Base-by-base conservation (phyloP, 306 rosid genomes). In the Cajanus cajan region DNA sequence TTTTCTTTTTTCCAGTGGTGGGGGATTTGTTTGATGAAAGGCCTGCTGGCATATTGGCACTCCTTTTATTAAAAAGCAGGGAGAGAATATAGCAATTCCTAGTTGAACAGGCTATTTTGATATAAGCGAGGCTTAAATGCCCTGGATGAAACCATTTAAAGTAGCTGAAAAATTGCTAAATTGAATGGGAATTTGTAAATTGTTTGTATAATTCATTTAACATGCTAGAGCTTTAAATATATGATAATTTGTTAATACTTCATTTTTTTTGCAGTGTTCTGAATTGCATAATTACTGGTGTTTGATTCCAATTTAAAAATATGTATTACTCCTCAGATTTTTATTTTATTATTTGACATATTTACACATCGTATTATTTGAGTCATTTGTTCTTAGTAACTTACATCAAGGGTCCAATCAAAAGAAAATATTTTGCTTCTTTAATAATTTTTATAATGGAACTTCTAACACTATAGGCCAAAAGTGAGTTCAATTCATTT, bases 151-250 rank as follows among this genome's bases (percentile, higher is more conserved):
- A 21, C 37, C 40, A 6, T 18, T 66, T 40, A 11, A 41, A 33
- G 36, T 25, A 34, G 36, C 51, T 55, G 74, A 55, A 41, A 64
- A 28, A 4, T 64, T 63, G 47, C 19, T 40, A 74, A 57, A 14
- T 50, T 76, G 58, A 69, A 71, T 52, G 54, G 76, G 47, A 39
- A 51, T 51, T 59, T 76, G 84, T 64, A 75, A 80, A 80, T 70
- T 58, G 13, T 65, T 28, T 1, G 22, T 71, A 52, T 66, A 40
- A 39, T 16, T 16, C 4, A 36, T 44, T 13, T n/a, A 72, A 64
- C 64, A 68, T 75, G 21, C 48, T 75, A 74, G 13, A 79, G 37
- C 24, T 28, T 54, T 33, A 67, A 34, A 36, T 47, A 52, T 44
- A 44, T 6, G 3, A 40, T 31, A 34, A n/a, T 63, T 2, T 7